Conservation (phyloP, 2,329 filamentous ascomycete genomes). For the Whalleya microplaca region DNA sequence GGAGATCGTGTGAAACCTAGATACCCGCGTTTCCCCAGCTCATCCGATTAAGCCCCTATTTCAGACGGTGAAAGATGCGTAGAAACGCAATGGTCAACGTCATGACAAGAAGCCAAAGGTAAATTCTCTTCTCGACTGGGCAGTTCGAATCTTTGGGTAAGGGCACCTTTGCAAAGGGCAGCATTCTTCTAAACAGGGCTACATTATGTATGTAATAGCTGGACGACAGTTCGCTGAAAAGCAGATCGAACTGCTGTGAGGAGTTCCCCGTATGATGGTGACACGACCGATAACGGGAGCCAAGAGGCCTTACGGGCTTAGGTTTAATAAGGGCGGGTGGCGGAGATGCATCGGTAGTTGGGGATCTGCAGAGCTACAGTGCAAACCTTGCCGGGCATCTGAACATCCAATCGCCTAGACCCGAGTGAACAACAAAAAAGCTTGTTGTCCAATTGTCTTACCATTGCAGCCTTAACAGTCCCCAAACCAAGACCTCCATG, state of each 20-base stretch:
- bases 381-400: not conserved
- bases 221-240: not conserved
- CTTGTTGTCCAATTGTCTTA: not conserved
- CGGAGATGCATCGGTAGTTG: slow-evolving; percentile 29
- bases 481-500: too few species aligned
- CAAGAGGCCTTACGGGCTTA: slow-evolving; percentile 8
- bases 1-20: not conserved
- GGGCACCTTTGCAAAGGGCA: not conserved
- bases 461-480: too few species aligned
- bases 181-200: not conserved
- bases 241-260: not conserved
- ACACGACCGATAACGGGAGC: slow-evolving; percentile 21
- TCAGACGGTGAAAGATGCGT: not conserved
- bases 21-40: not conserved
- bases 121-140: not conserved
- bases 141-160: not conserved
- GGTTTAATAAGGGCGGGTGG: slow-evolving; percentile 6
- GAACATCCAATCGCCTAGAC: not conserved
- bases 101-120: not conserved
- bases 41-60: not conserved
- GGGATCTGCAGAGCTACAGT: slow-evolving; percentile 15
- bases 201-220: not conserved
- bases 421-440: not conserved
- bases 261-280: slow-evolving; percentile 1
- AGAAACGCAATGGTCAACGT: not conserved